Base-by-base conservation (phyloP, 2,329 filamentous ascomycete species). In the Magnaporthiopsis rhizophila region DNA sequence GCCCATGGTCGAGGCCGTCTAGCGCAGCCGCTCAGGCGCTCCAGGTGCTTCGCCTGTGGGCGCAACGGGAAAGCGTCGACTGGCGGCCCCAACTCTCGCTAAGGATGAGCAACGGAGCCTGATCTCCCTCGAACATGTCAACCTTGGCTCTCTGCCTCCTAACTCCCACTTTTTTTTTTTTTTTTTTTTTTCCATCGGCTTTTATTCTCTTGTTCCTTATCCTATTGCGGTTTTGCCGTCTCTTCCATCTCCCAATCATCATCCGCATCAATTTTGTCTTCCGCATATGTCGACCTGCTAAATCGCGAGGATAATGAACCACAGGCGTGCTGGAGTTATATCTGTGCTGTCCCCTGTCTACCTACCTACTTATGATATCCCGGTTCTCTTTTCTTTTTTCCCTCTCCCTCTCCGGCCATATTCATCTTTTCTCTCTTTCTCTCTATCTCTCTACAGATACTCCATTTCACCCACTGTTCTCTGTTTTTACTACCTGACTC, bases 1-100 rank as follows among this genome's bases (percentile, higher is more conserved):
- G 76, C 0, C 76, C 78, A 0, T 81, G 80, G 79, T 76, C 76
- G 11, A 73, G 73, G 3, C 72, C 81, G 12, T 79, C 82, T 64
- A 80, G 82, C 18, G 73, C 77, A 8, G 77, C 78, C 15, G 69
- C 72, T 9, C 70, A 72, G 6, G 73, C 75, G 15, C 68, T 83
- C 64, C 72, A 71, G 8, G 70, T 81, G 5, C 71, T 83, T 67
- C 73, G 73, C 3, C 71, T 73, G 30, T 83, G 80, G 78, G 78
- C 77, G 59, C 73, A 75, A 11, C 74, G 77, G 3, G 79, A 83
- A 65, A 71, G 71, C 6, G 75, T 82, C n/a, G 72, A 75, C 24
- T 84, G 81, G 81, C 69, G 70, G n/a, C 74, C 78, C 1, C 74
- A 78, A 68, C 70, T 78, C 32, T 67, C 69, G 45, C 66, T 65